These are phyloP conservation scores for Fraxinus latifolia DNA, from an alignment of 305 asterid species.

Conservation along the genomic window DNA sequence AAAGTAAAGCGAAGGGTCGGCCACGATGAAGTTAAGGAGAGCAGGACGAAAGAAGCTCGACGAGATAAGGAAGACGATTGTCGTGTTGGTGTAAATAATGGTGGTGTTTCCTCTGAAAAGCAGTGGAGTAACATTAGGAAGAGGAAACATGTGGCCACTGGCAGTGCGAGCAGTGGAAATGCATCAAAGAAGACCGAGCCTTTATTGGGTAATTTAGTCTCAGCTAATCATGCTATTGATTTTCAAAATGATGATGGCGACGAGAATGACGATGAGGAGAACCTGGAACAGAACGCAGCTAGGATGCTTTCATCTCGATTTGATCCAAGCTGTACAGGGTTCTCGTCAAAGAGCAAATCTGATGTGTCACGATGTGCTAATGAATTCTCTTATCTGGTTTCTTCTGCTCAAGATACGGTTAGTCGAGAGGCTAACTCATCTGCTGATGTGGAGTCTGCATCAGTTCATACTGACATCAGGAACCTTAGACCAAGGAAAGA, in stretches of 20 bases:
- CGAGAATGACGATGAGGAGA: slow-evolving; percentile 94
- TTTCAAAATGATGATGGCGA: slow-evolving; percentile 69
- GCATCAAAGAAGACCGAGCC: slow-evolving; percentile 50
- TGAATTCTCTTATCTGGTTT: slow-evolving; percentile 42
- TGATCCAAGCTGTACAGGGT: slow-evolving; percentile 95
- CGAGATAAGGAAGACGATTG: slow-evolving; percentile 36
- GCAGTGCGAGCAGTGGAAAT: slow-evolving; percentile 35
- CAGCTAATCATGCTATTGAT: slow-evolving; percentile 39
- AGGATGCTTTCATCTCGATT: slow-evolving; percentile 98
- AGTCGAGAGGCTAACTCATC: slow-evolving; percentile 41
- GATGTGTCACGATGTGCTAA: slow-evolving; percentile 46
- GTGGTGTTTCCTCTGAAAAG: slow-evolving; percentile 38
- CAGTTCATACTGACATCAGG: slow-evolving; percentile 57
- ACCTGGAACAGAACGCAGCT: slow-evolving; percentile 98
- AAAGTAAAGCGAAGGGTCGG: slow-evolving; percentile 41
- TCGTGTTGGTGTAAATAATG: slow-evolving; percentile 37
- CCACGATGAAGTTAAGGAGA: slow-evolving; percentile 36
- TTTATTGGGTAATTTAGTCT: slow-evolving; percentile 44
- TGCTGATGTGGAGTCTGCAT: slow-evolving; percentile 46
- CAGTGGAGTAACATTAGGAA: slow-evolving; percentile 43
- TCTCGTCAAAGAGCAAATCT: slow-evolving; percentile 51
- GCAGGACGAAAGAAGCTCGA: slow-evolving; percentile 34
- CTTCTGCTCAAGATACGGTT: slow-evolving; percentile 49
- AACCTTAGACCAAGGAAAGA: slow-evolving; percentile 74
- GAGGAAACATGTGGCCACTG: slow-evolving; percentile 41